A percentile compares a stretch with the other conserved stretches of the same genome.
Conservation (phyloP, 2,329 filamentous ascomycete species). For the Epicoccum sorghinum region DNA sequence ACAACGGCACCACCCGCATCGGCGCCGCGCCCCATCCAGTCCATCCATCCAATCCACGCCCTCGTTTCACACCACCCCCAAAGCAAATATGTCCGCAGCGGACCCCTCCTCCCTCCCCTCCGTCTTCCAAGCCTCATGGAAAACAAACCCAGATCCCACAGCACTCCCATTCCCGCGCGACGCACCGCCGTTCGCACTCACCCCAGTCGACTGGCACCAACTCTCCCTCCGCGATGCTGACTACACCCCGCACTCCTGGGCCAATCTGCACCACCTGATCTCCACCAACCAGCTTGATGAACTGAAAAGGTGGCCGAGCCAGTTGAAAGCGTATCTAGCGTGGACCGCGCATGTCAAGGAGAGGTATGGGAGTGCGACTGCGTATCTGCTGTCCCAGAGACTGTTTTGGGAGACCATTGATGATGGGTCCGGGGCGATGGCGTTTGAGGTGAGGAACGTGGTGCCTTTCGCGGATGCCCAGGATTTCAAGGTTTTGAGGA, state of each 20-base stretch:
- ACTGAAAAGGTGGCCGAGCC: slow-evolving; percentile 64
- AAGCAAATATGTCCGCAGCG: slow-evolving; percentile 20
- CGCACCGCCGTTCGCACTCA: slow-evolving; percentile 45
- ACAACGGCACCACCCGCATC: slow-evolving; percentile 1
- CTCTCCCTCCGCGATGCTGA: slow-evolving; percentile 39
- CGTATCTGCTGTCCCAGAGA: slow-evolving; percentile 62
- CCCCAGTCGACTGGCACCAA: slow-evolving; percentile 43
- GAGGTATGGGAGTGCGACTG: slow-evolving; percentile 62
- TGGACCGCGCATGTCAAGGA: slow-evolving; percentile 63
- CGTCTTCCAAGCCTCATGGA: slow-evolving; percentile 39
- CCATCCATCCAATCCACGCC: slow-evolving; percentile 8
- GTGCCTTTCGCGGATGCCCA: slow-evolving; percentile 60
- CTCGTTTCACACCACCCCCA: slow-evolving; percentile 8
- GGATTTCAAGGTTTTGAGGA: slow-evolving; percentile 64
- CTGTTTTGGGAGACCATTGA: slow-evolving; percentile 56
- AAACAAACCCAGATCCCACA: slow-evolving; percentile 38
- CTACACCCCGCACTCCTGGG: slow-evolving; percentile 46
- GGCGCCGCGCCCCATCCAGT: not conserved
- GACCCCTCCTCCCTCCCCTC: slow-evolving; percentile 38
- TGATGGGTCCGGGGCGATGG: slow-evolving; percentile 22
- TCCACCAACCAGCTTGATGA: slow-evolving; percentile 60
- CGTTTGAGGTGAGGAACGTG: slow-evolving; percentile 53
- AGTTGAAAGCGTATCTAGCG: slow-evolving; percentile 64
- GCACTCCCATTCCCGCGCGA: slow-evolving; percentile 44
- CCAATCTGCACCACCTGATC: slow-evolving; percentile 39